phyloP scores from a whole-genome alignment of 2,329 filamentous ascomycete genomes.

The Calycina marina region DNA sequence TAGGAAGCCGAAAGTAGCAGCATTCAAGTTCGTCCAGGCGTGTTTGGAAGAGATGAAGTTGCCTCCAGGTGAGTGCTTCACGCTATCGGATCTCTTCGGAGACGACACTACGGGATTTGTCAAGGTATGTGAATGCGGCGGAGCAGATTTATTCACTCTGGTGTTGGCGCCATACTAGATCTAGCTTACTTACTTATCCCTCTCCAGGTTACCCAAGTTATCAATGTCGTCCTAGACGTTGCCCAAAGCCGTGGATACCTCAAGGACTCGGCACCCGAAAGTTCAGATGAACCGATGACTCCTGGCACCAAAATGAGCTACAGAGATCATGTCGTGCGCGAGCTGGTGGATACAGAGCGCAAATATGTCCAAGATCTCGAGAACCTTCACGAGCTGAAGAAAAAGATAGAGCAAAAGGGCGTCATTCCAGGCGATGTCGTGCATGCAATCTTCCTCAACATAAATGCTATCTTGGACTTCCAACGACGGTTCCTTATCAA shows the following conservation, averaged over 20 bases:
- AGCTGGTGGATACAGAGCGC: constrained; percentile 86
- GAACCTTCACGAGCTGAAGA: constrained; percentile 84
- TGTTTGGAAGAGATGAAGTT: constrained; percentile 71
- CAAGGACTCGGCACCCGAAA: constrained; percentile 40
- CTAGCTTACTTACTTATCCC: background rate
- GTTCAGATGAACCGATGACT: constrained; percentile 32
- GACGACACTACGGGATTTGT: constrained; percentile 96
- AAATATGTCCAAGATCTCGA: constrained; percentile 97
- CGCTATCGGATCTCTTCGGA: constrained; percentile 80
- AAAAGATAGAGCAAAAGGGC: constrained; percentile 73
- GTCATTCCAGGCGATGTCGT: constrained; percentile 79
- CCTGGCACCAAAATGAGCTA: constrained; percentile 50
- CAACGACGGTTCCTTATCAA: constrained; percentile 90
- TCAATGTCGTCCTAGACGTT: constrained; percentile 82
- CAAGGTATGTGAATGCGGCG: constrained; percentile 55
- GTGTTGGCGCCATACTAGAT: too few species aligned
- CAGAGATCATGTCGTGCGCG: constrained; percentile 77
- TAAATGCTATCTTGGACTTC: constrained; percentile 89
- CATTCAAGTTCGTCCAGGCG: constrained; percentile 85
- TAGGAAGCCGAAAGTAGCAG: constrained; percentile 73
- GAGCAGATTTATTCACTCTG: too few species aligned
- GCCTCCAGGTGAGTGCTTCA: constrained; percentile 70
- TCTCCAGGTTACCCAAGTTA: constrained; percentile 68
- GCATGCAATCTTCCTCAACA: constrained; percentile 91
- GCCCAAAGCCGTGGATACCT: constrained; percentile 67